Base-by-base conservation (phyloP, 140 eudicot species). In the Cichorium intybus region DNA sequence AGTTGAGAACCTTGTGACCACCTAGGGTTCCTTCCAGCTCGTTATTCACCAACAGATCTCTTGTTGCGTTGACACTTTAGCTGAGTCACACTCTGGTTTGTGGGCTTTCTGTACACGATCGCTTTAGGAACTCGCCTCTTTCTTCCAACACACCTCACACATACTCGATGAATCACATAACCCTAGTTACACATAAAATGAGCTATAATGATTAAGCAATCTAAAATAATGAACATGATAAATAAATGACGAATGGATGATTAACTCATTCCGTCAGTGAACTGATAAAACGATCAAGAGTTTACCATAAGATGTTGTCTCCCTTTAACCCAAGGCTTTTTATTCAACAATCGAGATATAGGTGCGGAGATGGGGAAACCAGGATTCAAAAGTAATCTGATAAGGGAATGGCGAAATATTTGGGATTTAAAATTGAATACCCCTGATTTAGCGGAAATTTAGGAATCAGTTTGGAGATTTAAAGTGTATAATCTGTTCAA, bases 11-110 rank as follows among this genome's bases (percentile, higher is more conserved):
- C 68, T 75, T 84, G 21, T 80, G 90, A 33, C 90, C 87, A 33
- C 87, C 91, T 49, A 84, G n/a, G 39, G 18, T 81, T 84, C 82
- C 87, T 73, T 3, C 91, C 91, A 52, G 91, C 91, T 53, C 91
- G 73, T 48, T 84, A 87, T 66, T 84, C 91, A 6, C 87, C 91
- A 71, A 81, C 91, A 0, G 87, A 84, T 24, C 91, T 68, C 75
- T 84, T 84, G 87, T 87, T 84, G 1, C 87, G 77, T 63, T 80
- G 87, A 50, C 74, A 84, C 52, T 84, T 84, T 46, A 84, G 67
- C 31, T 80, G 91, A 17, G 91, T 84, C 7, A 84, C 91, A 4
- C 90, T 86, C 86, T 84, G 90, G 82, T 84, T 83, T 55, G 89
- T 82, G 22, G 88, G 88, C 78, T 82, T 82, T 27, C 88, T 85